phyloP scores from a whole-genome alignment of 768 basidiomycete species.

The Russula lepida region DNA sequence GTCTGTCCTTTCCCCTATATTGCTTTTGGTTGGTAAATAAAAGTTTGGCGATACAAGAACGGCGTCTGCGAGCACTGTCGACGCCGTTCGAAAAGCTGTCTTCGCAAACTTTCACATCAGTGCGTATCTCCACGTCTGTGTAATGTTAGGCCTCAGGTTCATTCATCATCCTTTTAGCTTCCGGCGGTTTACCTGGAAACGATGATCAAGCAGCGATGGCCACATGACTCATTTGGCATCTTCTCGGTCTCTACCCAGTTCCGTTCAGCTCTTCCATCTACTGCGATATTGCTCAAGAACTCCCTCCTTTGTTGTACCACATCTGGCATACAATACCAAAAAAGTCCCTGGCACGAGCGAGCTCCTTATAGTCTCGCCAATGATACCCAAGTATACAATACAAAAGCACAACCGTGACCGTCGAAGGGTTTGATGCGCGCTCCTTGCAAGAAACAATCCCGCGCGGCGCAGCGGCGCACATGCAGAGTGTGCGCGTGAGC shows the following conservation, averaged over 20 bases:
- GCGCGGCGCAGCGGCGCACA: constrained; percentile 42
- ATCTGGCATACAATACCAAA: too few species aligned
- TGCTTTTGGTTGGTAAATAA: background rate
- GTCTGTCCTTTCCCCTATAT: constrained; percentile 30
- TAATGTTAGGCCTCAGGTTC: too few species aligned
- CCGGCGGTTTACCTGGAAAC: constrained; percentile 63
- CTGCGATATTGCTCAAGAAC: too few species aligned
- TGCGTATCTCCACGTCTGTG: constrained; percentile 25
- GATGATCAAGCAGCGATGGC: constrained; percentile 71
- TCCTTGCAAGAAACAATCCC: constrained; percentile 25
- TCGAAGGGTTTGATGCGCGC: constrained; percentile 44
- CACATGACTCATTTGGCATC: constrained; percentile 51
- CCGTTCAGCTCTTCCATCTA: constrained; percentile 3
- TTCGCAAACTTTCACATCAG: constrained; percentile 62
- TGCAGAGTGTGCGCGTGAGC: constrained; percentile 45
- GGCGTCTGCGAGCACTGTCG: constrained; percentile 54
- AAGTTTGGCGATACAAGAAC: constrained; percentile 27
- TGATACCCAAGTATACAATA: constrained; percentile 62
- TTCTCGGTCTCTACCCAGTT: constrained; percentile 62
- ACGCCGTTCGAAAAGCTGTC: constrained; percentile 52
- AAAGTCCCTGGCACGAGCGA: constrained; percentile 40
- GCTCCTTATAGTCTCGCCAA: constrained; percentile 57
- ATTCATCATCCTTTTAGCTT: constrained; percentile 31
- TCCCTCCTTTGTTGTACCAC: too few species aligned
- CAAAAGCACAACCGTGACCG: constrained; percentile 53